A percentile compares a stretch with the other conserved stretches of the same genome.
Conservation (phyloP, 2,329 filamentous ascomycete species). For the Chalaropsis ovoidea region DNA sequence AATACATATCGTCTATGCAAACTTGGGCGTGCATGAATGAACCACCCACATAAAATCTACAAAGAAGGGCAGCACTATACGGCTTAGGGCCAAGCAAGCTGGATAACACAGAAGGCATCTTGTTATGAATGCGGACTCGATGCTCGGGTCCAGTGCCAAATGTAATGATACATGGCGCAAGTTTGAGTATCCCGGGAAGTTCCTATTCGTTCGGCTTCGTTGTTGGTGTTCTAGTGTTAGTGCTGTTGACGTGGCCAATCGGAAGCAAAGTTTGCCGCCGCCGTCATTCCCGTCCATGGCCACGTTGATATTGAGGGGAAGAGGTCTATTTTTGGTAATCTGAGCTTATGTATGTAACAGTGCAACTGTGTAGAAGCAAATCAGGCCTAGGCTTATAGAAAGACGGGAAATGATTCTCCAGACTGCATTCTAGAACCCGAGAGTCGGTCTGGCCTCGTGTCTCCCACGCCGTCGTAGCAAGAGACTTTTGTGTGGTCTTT, state of each 20-base stretch:
- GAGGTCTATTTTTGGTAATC: slow-evolving; percentile 7
- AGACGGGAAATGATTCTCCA: background rate
- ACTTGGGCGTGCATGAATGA: slow-evolving; percentile 10
- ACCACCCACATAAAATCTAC: background rate
- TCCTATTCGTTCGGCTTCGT: background rate
- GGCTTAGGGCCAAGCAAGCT: background rate
- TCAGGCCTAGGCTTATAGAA: background rate
- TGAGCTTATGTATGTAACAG: background rate
- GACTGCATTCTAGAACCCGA: background rate
- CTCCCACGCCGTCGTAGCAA: too few relatives aligned
- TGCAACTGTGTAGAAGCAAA: background rate
- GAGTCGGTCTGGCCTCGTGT: too few relatives aligned
- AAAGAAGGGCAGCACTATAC: background rate
- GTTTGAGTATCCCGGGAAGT: background rate
- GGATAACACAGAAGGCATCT: background rate
- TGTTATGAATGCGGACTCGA: background rate
- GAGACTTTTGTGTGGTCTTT: background rate
- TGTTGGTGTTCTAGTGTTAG: background rate
- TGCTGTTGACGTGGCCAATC: background rate
- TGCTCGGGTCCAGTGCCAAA: background rate
- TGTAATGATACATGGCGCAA: background rate
- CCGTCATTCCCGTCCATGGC: too few relatives aligned
- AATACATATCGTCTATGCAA: background rate
- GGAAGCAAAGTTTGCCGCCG: too few relatives aligned
- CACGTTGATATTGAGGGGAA: too few relatives aligned